Base-by-base conservation (phyloP, 441 rosid genomes). In the Hypseocharis bilobata region DNA sequence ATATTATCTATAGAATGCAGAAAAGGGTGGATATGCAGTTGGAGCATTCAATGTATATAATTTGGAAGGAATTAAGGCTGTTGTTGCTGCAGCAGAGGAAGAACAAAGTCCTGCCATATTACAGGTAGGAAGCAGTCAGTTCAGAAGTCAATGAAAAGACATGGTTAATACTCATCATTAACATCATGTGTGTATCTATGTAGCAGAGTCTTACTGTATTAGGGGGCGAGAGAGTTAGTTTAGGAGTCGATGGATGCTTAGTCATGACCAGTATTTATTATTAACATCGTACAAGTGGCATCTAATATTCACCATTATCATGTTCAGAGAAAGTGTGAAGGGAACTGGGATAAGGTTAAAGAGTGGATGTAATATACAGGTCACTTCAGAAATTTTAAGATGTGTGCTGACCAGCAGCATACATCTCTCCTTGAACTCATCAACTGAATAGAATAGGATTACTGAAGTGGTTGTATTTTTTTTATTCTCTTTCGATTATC, bases 21-120 rank as follows among this genome's bases (percentile, higher is more conserved):
- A 90, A 76, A 87, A 76, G 32, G 98, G 86, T 74, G 83, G 88
- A 68, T 92, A 90, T 84, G 97, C 97, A 32, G 77, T 92, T 73
- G 98, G 98, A 62, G 98, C 98, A 73, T 92, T 92, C 80, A 92
- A 92, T 61, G 94, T 92, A 63, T 92, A 92, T 74, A 92, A 88
- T 77, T 72, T 90, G 79, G 98, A 92, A 82, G 97, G 98, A 76
- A 81, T 88, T 55, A 82, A 84, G 76, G 97, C 98, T 69, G 96
- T 90, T 73, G 85, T 92, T 72, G 86, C 92, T 79, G 98, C 98
- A 44, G 97, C 98, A 40, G 98, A 87, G 88, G 88, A 87, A 80
- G 91, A 87, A 85, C 78, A 70, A 26, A 89, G 96, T 73, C 97
- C 98, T 64, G 98, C 97, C 69, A 92, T 92, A 70, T 76, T 92